Evolutionary conservation across 306 rosid genomes (phyloP), one percentile per base, ranked within the genome.

Genomic region (Calophaca sinica): DNA sequence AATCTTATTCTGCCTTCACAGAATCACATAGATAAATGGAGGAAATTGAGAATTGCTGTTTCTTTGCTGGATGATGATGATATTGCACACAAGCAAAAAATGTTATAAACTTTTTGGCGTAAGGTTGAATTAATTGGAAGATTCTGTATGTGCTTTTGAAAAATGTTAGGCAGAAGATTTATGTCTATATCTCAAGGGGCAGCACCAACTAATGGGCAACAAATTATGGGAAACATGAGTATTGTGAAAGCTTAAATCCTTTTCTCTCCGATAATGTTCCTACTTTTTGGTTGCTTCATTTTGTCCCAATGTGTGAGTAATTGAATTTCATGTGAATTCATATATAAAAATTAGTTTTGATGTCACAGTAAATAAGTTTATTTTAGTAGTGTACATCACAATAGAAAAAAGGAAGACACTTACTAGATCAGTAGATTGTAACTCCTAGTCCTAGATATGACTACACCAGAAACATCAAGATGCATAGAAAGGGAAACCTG

Each of bases 161-260:
- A 45, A 45, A 45, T 12, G 6, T 48, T 10, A 48, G 5, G 14
- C 14, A 48, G 52, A 48, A 48, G 52, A 48, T 48, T 48, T 10
- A 48, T 48, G 61, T 68, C 60, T 26, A 5, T 26, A 26, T 74
- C 51, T 61, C 39, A 32, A 61, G 57, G 61, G 46, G 9, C 70
- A 73, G 15, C 54, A 54, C 52, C 59, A 64, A 32, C 42, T 38
- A 53, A 74, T 62, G 13, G 53, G 39, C 20, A 73, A 35, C 32
- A 76, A 29, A 66, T 45, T 68, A 4, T 55, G 49, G 44, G 54
- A 61, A 55, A 75, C 20, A 52, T 52, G 20, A 64, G 50, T 74
- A 41, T 49, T 46, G 45, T 46, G 49, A 54, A 69, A 0, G 15
- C 13, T 15, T 41, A 14, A 49, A 13, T 6, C 9, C 6, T 49